Percentiles rank a stretch among this genome's conserved stretches.
Conservation (phyloP, 306 rosid species). For the Cicer pinnatifidum region DNA sequence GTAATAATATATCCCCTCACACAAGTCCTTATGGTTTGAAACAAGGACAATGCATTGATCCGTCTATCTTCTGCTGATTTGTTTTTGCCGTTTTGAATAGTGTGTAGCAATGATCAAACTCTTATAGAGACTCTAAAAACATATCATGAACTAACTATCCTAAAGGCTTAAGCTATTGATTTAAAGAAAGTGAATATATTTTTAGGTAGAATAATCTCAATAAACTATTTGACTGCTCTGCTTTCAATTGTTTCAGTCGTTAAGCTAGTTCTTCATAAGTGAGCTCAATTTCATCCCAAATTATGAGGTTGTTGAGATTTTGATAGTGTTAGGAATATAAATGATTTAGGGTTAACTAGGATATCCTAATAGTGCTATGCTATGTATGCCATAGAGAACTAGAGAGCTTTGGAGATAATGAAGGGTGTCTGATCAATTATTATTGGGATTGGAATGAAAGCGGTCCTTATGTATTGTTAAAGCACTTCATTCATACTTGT, state of each 20-base stretch:
- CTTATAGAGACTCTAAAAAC: not conserved
- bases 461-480: not conserved
- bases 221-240: not conserved
- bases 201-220: not conserved
- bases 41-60: not conserved
- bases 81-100: not conserved
- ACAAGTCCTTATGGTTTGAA: not conserved
- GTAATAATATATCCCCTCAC: not conserved
- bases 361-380: not conserved
- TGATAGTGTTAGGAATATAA: not conserved
- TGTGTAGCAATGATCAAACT: not conserved
- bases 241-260: slow-evolving; percentile 19
- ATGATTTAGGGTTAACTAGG: slow-evolving; percentile 14
- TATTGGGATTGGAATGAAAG: not conserved
- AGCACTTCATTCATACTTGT: not conserved
- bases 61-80: not conserved
- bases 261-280: not conserved
- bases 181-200: not conserved
- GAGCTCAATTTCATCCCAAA: slow-evolving; percentile 7
- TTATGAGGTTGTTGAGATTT: not conserved
- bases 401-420: not conserved
- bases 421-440: not conserved
- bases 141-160: slow-evolving; percentile 4
- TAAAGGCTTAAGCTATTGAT: slow-evolving; percentile 6
- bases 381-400: not conserved